Conservation (phyloP, 768 basidiomycete genomes). For the Mycena rebaudengoi region DNA sequence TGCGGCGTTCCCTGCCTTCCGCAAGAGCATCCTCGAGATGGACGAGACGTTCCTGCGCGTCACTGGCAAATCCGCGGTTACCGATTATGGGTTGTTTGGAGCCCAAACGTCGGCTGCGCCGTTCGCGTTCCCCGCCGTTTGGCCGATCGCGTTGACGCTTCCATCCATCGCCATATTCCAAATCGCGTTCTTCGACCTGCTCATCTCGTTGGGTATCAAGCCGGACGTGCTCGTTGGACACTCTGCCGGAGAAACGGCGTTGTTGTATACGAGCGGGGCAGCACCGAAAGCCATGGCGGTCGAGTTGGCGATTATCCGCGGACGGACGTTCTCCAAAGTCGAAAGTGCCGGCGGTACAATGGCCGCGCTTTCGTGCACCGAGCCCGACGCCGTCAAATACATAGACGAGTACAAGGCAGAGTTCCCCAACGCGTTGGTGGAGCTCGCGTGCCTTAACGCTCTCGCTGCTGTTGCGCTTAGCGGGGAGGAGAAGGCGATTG, state of each 20-base stretch:
- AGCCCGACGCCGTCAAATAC: constrained; percentile 30
- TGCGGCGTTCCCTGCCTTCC: constrained; percentile 37
- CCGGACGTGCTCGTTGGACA: constrained; percentile 45
- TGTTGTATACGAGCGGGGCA: constrained; percentile 45
- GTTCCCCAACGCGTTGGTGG: constrained; percentile 23
- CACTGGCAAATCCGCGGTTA: constrained; percentile 41
- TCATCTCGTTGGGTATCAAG: constrained; percentile 33
- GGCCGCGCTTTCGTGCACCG: constrained; percentile 43
- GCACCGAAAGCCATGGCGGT: constrained; percentile 38
- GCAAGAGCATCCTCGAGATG: constrained; percentile 36
- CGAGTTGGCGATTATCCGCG: constrained; percentile 44
- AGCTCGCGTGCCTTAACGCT: constrained; percentile 44
- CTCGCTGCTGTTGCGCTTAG: constrained; percentile 39
- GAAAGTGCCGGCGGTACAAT: constrained; percentile 38
- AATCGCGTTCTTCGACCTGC: constrained; percentile 42
- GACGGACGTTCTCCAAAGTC: constrained; percentile 33
- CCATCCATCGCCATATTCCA: constrained; percentile 45
- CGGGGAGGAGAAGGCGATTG: constrained; percentile 28
- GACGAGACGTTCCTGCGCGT: constrained; percentile 34
- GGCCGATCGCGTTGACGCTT: constrained; percentile 37
- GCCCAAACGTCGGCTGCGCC: not conserved
- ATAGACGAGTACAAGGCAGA: constrained; percentile 19
- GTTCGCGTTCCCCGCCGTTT: constrained; percentile 15
- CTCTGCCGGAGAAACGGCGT: constrained; percentile 48
- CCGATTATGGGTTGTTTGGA: constrained; percentile 38